Base-by-base conservation (phyloP, 1,284 basidiomycete genomes). In the Rhodotorula sp. region DNA sequence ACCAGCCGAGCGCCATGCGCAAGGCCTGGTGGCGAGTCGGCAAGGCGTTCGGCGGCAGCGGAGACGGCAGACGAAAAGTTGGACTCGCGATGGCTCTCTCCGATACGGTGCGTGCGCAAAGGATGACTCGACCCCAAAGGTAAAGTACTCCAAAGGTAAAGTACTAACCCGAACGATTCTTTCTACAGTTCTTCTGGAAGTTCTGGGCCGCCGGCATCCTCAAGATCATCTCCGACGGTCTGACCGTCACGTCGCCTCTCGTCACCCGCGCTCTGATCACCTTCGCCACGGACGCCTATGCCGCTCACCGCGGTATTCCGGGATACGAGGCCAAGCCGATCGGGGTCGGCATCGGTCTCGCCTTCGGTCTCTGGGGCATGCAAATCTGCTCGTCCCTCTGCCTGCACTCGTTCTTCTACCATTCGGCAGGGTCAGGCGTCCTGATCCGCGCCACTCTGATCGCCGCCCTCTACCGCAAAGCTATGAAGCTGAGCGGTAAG, bases 391-490 rank as follows among this genome's bases (percentile, higher is more conserved):
- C 87, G 0, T 91, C 90, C 0, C 78, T 93, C 62, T 87, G 87
- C 77, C 85, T 86, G 8, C 94, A 75, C 54, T 66, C 69, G 31
- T 76, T 75, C 69, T 90, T 91, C 83, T 90, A 90, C 79, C 86
- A 89, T 38, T 84, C 85, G 38, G 86, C 87, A 55, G 86, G 87
- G 0, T 86, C 87, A 5, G 92, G 92, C 66, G 92, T 97, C 15
- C 85, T 95, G 28, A 80, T 92, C 6, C 88, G 94, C 59, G 89
- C 89, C 5, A 93, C 93, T 0, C 86, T 97, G 67, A 97, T 97
- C 78, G 89, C 91, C 0, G 89, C 90, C 15, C 90, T 97, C 67
- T 98, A 95, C 81, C 85, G 87, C 47, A 88, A 89, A 60, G 88
- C 92, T 2, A 85, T 97, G 48, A 86, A 84, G 52, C 84, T 97